Evolutionary conservation across 495 filamentous ascomycete genomes (phyloP).

Genomic region (Xylaria longipes): DNA sequence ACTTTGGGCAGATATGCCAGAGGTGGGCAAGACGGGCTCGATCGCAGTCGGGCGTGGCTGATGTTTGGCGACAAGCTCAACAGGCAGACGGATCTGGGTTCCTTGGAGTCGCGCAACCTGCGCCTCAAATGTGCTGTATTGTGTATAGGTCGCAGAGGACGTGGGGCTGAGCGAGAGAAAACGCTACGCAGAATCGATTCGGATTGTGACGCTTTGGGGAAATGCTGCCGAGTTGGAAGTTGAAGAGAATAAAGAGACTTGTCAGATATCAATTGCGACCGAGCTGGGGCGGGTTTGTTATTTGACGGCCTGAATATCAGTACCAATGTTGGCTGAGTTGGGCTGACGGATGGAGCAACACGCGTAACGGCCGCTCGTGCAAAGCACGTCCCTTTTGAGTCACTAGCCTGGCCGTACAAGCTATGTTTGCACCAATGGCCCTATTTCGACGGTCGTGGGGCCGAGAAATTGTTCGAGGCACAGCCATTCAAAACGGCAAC

Average conservation of each 20-base stretch:
- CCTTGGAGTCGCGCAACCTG: slow-evolving; percentile 2
- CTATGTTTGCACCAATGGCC: neutral
- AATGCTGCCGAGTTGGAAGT: neutral
- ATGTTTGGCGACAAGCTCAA: neutral
- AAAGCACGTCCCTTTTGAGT: slow-evolving; percentile 10
- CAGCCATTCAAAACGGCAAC: slow-evolving; percentile 16
- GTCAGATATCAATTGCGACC: neutral
- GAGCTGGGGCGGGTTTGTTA: slow-evolving; percentile 13
- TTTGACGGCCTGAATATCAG: slow-evolving; percentile 16
- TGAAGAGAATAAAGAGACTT: neutral
- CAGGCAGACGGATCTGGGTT: neutral
- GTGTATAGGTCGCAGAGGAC: neutral
- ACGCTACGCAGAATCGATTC: neutral
- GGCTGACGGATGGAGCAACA: slow-evolving; percentile 18
- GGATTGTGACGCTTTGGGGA: neutral
- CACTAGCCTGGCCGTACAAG: neutral
- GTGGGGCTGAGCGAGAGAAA: slow-evolving; percentile 3
- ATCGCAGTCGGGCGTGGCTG: neutral
- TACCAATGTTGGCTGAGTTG: slow-evolving; percentile 6
- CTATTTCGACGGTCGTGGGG: slow-evolving; percentile 14
- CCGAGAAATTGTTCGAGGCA: slow-evolving; percentile 13
- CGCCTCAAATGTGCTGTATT: neutral
- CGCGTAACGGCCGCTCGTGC: slow-evolving; percentile 8
- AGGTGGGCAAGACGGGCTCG: neutral
- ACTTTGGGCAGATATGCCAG: neutral